Conservation (phyloP, 371 early-diverging fungal genomes). For the Rhizopus microsporus region DNA sequence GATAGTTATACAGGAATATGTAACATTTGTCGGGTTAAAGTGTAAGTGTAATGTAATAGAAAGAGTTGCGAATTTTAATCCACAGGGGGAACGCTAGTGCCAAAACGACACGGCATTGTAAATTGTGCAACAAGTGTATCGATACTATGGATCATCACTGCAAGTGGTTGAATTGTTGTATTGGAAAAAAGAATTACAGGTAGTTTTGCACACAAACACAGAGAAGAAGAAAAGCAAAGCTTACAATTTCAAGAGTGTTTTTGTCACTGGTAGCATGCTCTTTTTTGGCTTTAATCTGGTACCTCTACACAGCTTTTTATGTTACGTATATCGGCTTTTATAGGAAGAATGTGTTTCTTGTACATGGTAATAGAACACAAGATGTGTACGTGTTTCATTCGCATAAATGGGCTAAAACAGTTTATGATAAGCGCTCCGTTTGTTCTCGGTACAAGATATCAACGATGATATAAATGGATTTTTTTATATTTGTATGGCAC, state of each 20-base stretch:
- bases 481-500: conserved; percentile 2
- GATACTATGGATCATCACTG: conserved; percentile 85
- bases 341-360: conserved; percentile 29
- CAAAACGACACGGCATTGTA: conserved; percentile 65
- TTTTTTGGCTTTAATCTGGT: conserved; percentile 37
- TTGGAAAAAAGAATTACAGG: conserved; percentile 74
- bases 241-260: conserved; percentile 14
- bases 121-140: conserved; percentile 86
- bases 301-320: conserved; percentile 23
- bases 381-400: neutral
- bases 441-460: neutral
- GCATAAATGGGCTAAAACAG: neutral
- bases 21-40: conserved; percentile 72
- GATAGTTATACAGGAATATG: conserved; percentile 62
- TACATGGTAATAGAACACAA: conserved; percentile 25
- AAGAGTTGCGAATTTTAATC: neutral
- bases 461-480: neutral
- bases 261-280: conserved; percentile 26
- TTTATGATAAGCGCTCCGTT: neutral
- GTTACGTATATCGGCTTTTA: conserved; percentile 37
- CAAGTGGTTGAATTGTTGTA: conserved; percentile 76
- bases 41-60: conserved; percentile 20
- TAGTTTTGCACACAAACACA: conserved; percentile 1
- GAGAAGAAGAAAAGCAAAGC: conserved; percentile 2
- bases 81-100: conserved; percentile 13